phyloP scores from a whole-genome alignment of 352 stramenopile genomes.

The Phytophthora kernoviae region DNA sequence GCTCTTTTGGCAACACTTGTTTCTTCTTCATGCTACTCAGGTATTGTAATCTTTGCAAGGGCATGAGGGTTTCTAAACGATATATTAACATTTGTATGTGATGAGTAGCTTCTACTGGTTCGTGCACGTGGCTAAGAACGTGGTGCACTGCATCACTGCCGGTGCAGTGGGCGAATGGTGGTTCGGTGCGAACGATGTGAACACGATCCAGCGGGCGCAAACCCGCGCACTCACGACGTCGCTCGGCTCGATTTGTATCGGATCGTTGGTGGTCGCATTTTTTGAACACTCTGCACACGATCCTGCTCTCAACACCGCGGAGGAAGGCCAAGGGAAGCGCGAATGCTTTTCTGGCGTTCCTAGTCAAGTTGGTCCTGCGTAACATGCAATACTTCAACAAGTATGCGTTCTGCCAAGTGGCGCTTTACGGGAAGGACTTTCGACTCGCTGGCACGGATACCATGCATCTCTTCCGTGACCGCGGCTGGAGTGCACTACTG shows the following conservation, averaged over 20 bases:
- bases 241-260: slow-evolving; percentile 84
- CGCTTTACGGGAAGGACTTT: slow-evolving; percentile 88
- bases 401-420: slow-evolving; percentile 86
- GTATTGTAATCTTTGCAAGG: slow-evolving; percentile 27
- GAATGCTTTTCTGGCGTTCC: slow-evolving; percentile 85
- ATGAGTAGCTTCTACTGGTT: slow-evolving; percentile 79
- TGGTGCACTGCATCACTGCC: slow-evolving; percentile 85
- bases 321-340: slow-evolving; percentile 64
- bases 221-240: slow-evolving; percentile 74
- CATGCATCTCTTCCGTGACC: slow-evolving; percentile 80
- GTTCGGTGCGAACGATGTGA: slow-evolving; percentile 74
- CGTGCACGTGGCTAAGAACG: slow-evolving; percentile 83
- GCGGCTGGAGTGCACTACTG: slow-evolving; percentile 78
- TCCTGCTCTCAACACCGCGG: slow-evolving; percentile 70
- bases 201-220: slow-evolving; percentile 73
- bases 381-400: slow-evolving; percentile 90
- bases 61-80: neutral
- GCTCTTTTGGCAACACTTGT: slow-evolving; percentile 66
- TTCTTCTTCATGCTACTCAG: slow-evolving; percentile 90
- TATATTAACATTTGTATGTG: slow-evolving; percentile 1
- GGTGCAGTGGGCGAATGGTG: slow-evolving; percentile 87
- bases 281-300: slow-evolving; percentile 66
- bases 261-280: slow-evolving; percentile 78
- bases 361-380: slow-evolving; percentile 69
- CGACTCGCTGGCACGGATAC: slow-evolving; percentile 72